A percentile compares a stretch with the other conserved stretches of the same genome.
phyloP scores from a whole-genome alignment of 2,329 filamentous ascomycete species.

The Alternaria brassicae region DNA sequence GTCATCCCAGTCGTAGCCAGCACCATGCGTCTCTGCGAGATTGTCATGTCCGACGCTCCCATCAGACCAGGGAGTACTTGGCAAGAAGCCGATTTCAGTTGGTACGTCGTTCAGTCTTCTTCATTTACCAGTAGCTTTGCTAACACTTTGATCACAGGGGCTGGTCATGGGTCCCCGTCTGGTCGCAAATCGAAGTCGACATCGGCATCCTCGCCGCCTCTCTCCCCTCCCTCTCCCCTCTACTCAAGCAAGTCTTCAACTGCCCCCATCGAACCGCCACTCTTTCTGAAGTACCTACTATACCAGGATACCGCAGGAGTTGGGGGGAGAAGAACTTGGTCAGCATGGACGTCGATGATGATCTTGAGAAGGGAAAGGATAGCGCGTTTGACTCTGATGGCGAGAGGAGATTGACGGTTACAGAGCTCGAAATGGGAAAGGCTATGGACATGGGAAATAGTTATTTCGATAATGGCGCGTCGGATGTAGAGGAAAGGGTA shows the following conservation, averaged over 20 bases:
- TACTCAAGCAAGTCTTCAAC: constrained; percentile 27
- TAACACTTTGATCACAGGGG: constrained; percentile 18
- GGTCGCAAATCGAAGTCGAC: constrained; percentile 44
- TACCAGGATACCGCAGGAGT: constrained; percentile 25
- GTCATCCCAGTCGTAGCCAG: constrained; percentile 38
- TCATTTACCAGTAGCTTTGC: background rate
- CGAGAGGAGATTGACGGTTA: constrained; percentile 9
- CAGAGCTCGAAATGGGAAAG: constrained; percentile 9
- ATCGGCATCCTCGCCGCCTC: constrained; percentile 38
- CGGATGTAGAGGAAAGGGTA: constrained; percentile 16
- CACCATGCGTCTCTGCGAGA: constrained; percentile 36
- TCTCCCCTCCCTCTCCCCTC: constrained; percentile 35
- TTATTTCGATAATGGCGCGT: constrained; percentile 23
- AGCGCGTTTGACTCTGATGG: constrained; percentile 3
- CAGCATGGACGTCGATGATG: constrained; percentile 3
- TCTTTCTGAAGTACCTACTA: constrained; percentile 22
- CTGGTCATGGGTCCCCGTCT: constrained; percentile 39
- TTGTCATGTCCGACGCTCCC: constrained; percentile 26
- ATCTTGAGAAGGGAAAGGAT: background rate
- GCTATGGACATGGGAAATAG: constrained; percentile 1
- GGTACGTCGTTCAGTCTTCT: constrained; percentile 9
- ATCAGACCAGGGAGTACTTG: constrained; percentile 18
- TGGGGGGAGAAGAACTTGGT: constrained; percentile 9
- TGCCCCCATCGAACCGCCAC: constrained; percentile 7
- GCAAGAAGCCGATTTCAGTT: constrained; percentile 33